Percentiles rank a stretch among this genome's conserved stretches.
Evolutionary conservation across 2,329 filamentous ascomycete species (phyloP).

Genomic region (Ceratocystis eucalypticola): DNA sequence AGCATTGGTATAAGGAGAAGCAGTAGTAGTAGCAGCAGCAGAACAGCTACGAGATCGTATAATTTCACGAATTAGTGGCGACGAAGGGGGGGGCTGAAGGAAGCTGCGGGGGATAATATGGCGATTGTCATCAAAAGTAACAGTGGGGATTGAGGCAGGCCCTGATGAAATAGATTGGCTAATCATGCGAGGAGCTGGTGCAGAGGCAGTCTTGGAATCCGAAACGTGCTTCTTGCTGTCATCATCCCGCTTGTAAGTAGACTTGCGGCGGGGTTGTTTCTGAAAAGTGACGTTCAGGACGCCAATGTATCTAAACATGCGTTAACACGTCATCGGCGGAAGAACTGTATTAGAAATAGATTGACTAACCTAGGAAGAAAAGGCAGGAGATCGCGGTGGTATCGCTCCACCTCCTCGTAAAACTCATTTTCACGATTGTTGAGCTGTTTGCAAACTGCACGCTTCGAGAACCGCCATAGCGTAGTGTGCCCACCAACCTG

Average conservation of each 20-base stretch:
- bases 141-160: slow-evolving; percentile 61
- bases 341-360: too few species aligned
- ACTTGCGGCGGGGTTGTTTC: slow-evolving; percentile 58
- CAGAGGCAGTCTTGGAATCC: slow-evolving; percentile 4
- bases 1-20: background rate
- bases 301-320: slow-evolving; percentile 65
- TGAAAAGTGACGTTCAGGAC: slow-evolving; percentile 93
- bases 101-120: slow-evolving; percentile 83
- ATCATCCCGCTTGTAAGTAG: slow-evolving; percentile 39
- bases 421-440: slow-evolving; percentile 98
- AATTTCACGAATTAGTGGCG: slow-evolving; percentile 17
- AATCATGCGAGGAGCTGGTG: slow-evolving; percentile 31
- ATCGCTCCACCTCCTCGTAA: slow-evolving; percentile 86
- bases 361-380: slow-evolving; percentile 68
- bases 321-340: background rate
- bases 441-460: slow-evolving; percentile 93
- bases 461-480: slow-evolving; percentile 85
- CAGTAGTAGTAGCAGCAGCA: slow-evolving; percentile 13
- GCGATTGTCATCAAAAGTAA: slow-evolving; percentile 85
- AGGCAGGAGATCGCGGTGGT: slow-evolving; percentile 76
- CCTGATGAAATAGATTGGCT: slow-evolving; percentile 57
- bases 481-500: slow-evolving; percentile 96
- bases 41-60: slow-evolving; percentile 17
- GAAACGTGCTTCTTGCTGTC: slow-evolving; percentile 22
- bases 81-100: slow-evolving; percentile 40